Evolutionary conservation across 495 filamentous ascomycete species (phyloP).

Genomic region (Daldinia decipiens): DNA sequence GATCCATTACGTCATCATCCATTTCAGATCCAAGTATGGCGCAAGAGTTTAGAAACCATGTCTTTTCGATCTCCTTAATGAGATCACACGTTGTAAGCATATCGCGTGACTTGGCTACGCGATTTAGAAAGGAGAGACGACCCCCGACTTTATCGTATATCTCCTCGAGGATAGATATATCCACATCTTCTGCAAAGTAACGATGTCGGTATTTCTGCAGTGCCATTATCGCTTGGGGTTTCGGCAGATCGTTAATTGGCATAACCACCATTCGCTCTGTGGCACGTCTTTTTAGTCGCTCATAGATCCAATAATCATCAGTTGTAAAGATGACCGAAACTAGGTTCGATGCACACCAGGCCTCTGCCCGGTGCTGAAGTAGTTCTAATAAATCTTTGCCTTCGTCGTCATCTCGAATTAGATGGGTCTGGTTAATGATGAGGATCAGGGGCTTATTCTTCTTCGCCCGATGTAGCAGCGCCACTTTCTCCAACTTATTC

Average conservation of each 20-base stretch:
- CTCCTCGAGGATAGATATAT: slow-evolving; percentile 68
- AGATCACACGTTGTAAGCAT: slow-evolving; percentile 80
- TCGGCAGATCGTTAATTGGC: slow-evolving; percentile 81
- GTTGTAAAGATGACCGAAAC: slow-evolving; percentile 92
- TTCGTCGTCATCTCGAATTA: slow-evolving; percentile 89
- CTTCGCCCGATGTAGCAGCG: slow-evolving; percentile 68
- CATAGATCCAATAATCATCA: slow-evolving; percentile 98
- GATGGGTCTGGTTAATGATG: slow-evolving; percentile 90
- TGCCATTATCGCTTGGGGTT: slow-evolving; percentile 76
- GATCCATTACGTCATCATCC: slow-evolving; percentile 99
- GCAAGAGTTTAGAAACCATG: slow-evolving; percentile 94
- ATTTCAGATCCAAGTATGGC: slow-evolving; percentile 92
- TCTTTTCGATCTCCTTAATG: slow-evolving; percentile 85
- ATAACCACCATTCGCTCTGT: slow-evolving; percentile 88
- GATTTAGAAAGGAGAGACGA: slow-evolving; percentile 83
- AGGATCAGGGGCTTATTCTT: slow-evolving; percentile 78
- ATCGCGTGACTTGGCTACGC: slow-evolving; percentile 81
- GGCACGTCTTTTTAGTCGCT: slow-evolving; percentile 87
- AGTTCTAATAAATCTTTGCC: slow-evolving; percentile 92
- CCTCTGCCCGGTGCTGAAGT: slow-evolving; percentile 93
- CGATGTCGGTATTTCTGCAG: slow-evolving; percentile 77
- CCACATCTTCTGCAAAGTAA: slow-evolving; percentile 70
- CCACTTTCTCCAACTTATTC: slow-evolving; percentile 98
- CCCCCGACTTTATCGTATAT: slow-evolving; percentile 89
- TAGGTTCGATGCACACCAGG: slow-evolving; percentile 90